Evolutionary conservation across 495 filamentous ascomycete genomes (phyloP).

Genomic region (Pyronema domesticum): DNA sequence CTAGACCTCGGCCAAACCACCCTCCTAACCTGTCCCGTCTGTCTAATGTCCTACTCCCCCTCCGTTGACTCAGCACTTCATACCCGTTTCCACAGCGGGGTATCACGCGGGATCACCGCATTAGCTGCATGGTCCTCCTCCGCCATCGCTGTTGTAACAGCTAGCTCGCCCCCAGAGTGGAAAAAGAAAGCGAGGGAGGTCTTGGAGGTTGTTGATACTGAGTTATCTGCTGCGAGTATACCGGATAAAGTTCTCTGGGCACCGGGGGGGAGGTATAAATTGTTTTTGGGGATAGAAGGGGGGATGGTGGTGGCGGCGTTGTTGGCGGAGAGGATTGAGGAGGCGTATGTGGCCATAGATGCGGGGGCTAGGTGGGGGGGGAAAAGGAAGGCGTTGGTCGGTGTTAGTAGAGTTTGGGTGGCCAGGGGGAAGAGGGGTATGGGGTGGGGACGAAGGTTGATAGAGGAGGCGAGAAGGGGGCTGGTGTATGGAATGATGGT

Average conservation of each 20-base stretch:
- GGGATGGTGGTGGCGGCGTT: slow-evolving; percentile 49
- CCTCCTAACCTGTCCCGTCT: slow-evolving; percentile 42
- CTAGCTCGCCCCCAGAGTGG: slow-evolving; percentile 26
- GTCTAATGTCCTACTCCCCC: slow-evolving; percentile 56
- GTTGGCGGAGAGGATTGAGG: slow-evolving; percentile 46
- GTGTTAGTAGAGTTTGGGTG: slow-evolving; percentile 2
- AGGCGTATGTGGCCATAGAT: slow-evolving; percentile 28
- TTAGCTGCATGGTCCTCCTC: background rate
- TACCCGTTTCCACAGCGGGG: slow-evolving; percentile 50
- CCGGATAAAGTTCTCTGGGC: slow-evolving; percentile 42
- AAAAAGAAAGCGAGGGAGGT: slow-evolving; percentile 43
- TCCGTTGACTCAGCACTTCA: slow-evolving; percentile 49
- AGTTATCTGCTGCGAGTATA: slow-evolving; percentile 46
- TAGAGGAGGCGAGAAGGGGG: slow-evolving; percentile 43
- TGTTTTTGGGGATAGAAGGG: slow-evolving; percentile 45
- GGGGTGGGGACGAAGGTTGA: slow-evolving; percentile 42
- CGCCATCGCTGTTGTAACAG: background rate
- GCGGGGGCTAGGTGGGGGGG: slow-evolving; percentile 1
- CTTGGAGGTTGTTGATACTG: slow-evolving; percentile 47
- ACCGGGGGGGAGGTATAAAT: slow-evolving; percentile 38
- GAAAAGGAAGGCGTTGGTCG: background rate
- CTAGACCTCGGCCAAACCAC: slow-evolving; percentile 45
- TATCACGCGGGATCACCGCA: slow-evolving; percentile 42
- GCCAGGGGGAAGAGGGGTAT: background rate
- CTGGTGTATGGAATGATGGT: slow-evolving; percentile 52